A percentile compares a stretch with the other conserved stretches of the same genome.
phyloP scores from a whole-genome alignment of 176 grass and related monocot genomes.

The Raddia guianensis region DNA sequence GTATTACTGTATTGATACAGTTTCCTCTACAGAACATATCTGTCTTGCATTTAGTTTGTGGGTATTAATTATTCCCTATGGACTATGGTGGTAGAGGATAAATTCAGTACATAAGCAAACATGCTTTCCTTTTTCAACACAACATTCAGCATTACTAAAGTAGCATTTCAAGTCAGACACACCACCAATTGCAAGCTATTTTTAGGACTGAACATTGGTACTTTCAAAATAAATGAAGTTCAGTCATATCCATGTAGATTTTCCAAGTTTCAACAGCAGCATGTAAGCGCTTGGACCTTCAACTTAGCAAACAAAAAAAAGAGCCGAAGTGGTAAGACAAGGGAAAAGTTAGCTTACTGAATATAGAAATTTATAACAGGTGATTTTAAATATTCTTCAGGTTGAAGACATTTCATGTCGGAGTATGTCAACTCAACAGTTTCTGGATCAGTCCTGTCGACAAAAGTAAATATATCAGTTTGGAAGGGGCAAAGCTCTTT shows the following conservation, averaged over 20 bases:
- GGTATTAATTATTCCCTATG: slow-evolving; percentile 21
- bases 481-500: not conserved
- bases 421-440: slow-evolving; percentile 41
- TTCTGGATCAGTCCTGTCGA: slow-evolving; percentile 45
- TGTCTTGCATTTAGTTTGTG: not conserved
- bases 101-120: slow-evolving; percentile 4
- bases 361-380: slow-evolving; percentile 65
- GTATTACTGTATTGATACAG: not conserved
- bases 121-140: slow-evolving; percentile 18
- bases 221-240: slow-evolving; percentile 24
- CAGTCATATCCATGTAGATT: slow-evolving; percentile 17
- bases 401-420: slow-evolving; percentile 59
- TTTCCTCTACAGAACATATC: slow-evolving; percentile 14
- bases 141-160: not conserved
- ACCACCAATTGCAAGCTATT: not conserved
- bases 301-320: slow-evolving; percentile 28
- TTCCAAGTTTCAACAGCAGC: slow-evolving; percentile 13
- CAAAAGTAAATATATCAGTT: slow-evolving; percentile 41
- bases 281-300: slow-evolving; percentile 11
- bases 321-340: not conserved
- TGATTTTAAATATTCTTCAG: slow-evolving; percentile 53
- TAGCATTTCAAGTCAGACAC: not conserved
- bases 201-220: not conserved
- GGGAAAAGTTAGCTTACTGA: slow-evolving; percentile 45
- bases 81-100: not conserved